phyloP scores from a whole-genome alignment of 2,329 filamentous ascomycete species.

The Pestalotiopsis sp. region DNA sequence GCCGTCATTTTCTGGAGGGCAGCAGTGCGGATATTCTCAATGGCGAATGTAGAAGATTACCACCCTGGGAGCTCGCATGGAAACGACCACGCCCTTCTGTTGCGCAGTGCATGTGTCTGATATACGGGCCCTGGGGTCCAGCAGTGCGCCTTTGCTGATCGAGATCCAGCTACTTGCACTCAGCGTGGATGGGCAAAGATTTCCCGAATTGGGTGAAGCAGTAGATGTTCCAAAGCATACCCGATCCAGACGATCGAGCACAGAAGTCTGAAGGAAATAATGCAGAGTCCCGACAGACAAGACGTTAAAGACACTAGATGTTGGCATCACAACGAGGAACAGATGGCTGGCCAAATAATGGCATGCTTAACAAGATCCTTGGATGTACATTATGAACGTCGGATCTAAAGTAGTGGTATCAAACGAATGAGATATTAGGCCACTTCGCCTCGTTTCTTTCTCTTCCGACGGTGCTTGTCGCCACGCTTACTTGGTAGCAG shows the following conservation, averaged over 20 bases:
- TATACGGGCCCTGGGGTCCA: too few species aligned
- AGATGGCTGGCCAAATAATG: not conserved
- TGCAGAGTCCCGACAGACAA: not conserved
- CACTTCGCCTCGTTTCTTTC: not conserved
- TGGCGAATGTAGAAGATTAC: too few species aligned
- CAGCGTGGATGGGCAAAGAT: not conserved
- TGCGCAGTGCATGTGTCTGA: too few species aligned
- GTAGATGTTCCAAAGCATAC: not conserved
- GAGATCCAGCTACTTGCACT: too few species aligned
- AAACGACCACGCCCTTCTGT: too few species aligned
- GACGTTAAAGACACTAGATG: not conserved
- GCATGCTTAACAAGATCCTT: not conserved
- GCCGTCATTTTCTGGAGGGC: not conserved
- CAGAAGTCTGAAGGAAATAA: not conserved
- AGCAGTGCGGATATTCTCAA: not conserved
- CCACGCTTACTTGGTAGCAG: constrained; percentile 11
- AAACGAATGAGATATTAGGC: not conserved
- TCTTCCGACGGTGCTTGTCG: not conserved
- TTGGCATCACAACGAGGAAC: not conserved
- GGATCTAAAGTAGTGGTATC: not conserved
- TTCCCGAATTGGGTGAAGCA: too few species aligned
- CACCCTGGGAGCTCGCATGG: too few species aligned
- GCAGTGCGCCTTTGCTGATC: too few species aligned
- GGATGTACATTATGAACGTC: not conserved
- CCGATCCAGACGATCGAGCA: not conserved